These are phyloP conservation scores for Actinomortierella ambigua DNA, from an alignment of 371 early-diverging fungal species.

Conservation along the genomic window DNA sequence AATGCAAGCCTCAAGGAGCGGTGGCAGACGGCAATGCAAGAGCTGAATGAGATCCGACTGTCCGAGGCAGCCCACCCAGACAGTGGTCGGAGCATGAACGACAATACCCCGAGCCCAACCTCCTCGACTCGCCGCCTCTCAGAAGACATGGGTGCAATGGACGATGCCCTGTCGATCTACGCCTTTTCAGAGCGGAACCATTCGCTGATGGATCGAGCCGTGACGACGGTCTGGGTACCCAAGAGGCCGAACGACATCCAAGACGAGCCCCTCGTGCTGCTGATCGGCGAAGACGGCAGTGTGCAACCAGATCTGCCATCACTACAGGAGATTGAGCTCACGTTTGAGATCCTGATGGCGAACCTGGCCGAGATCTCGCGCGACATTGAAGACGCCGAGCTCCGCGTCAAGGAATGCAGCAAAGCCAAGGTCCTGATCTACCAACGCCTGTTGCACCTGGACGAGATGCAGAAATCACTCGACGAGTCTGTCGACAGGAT, in stretches of 20 bases:
- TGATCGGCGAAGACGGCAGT: constrained; percentile 18
- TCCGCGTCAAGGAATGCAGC: constrained; percentile 46
- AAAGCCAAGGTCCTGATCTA: constrained; percentile 58
- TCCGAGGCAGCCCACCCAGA: constrained; percentile 17
- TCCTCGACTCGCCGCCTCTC: no score
- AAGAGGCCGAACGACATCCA: constrained; percentile 19
- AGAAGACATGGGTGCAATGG: neutral
- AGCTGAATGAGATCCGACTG: constrained; percentile 23
- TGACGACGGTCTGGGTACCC: constrained; percentile 25
- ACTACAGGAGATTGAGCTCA: constrained; percentile 59
- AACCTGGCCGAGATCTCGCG: constrained; percentile 64
- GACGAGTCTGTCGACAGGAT: constrained; percentile 43
- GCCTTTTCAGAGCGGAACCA: neutral
- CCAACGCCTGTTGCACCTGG: constrained; percentile 52
- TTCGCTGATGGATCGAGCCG: neutral
- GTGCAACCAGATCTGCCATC: constrained; percentile 28
- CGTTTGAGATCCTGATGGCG: constrained; percentile 60
- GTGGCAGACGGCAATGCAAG: constrained; percentile 38
- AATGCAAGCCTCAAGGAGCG: constrained; percentile 38
- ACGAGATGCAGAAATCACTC: constrained; percentile 38
- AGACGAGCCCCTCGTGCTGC: constrained; percentile 29
- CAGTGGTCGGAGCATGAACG: neutral
- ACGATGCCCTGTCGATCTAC: neutral
- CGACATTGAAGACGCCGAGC: constrained; percentile 54
- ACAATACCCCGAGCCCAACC: neutral